Evolutionary conservation across 1,284 basidiomycete species (phyloP), one percentile per base, ranked within the genome.

Genomic region (Leccinum subfulvum): DNA sequence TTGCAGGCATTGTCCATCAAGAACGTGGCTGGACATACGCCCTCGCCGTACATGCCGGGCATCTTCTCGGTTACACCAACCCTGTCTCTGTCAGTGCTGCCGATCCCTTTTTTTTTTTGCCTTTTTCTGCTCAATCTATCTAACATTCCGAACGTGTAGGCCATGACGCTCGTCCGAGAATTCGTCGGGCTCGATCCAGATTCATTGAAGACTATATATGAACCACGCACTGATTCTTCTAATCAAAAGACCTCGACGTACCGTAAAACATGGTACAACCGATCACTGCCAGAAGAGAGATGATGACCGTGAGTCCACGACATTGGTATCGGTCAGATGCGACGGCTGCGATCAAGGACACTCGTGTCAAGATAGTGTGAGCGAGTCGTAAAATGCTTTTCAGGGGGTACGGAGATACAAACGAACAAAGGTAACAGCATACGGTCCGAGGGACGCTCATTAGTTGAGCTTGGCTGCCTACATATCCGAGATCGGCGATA

Each of bases 1-100:
- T 85, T 64, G 87, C 84, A 1, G 89, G 89, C 0, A 84, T 90
- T 28, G 79, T 90, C 23, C 87, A 89, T 68, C 89, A 90, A 71
- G 89, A 91, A 71, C 81, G 88, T 52, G 82, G 82, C 56, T 87
- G 86, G 82, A 85, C 84, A 11, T 91, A 88, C 69, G 82, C 79
- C 2, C 78, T 91, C 21, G 81, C 86, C 68, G 74, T 79, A 57
- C 76, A 78, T 59, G 81, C 87, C 3, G 86, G 87, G 1, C 88
- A 90, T 69, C 76, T 88, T 14, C 78, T 90, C 8, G 79, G 85
- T 1, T 67, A 76, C 18, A 75, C 75, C 56, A 76, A 79, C 30
- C 88, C 89, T 3, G 71, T 70, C 61, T 78, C 81, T 26, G 88
- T 88, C 71, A 58, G 85, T 69, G 9, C 53, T 37, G 10, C n/a